Percentiles rank a stretch among this genome's conserved stretches.
phyloP scores from a whole-genome alignment of 1,139 yeast genomes.

The Sugiyamaella pinicola region DNA sequence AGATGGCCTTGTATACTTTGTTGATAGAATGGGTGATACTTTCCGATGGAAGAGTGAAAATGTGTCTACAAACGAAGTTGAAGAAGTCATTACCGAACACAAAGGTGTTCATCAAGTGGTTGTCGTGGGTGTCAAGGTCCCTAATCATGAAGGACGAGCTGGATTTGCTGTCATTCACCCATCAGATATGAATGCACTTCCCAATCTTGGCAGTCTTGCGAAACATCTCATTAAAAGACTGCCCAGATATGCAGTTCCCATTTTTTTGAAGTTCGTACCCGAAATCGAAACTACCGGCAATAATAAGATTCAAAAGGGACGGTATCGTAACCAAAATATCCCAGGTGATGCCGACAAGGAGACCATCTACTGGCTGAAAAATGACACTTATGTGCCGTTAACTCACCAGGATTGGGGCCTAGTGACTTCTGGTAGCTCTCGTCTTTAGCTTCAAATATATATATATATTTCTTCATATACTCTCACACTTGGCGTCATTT shows the following conservation, averaged over 20 bases:
- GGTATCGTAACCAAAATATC: slow-evolving; percentile 71
- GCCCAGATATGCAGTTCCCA: slow-evolving; percentile 89
- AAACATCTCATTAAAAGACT: slow-evolving; percentile 51
- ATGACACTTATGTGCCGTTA: slow-evolving; percentile 57
- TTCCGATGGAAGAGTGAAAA: slow-evolving; percentile 98
- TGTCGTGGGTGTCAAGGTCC: slow-evolving; percentile 87
- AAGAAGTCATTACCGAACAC: slow-evolving; percentile 57
- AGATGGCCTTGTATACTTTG: slow-evolving; percentile 75
- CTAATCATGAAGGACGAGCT: slow-evolving; percentile 92
- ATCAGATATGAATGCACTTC: slow-evolving; percentile 35
- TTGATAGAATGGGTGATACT: slow-evolving; percentile 93
- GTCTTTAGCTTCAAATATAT: slow-evolving; percentile 27
- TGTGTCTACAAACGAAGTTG: slow-evolving; percentile 93
- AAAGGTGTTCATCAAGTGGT: slow-evolving; percentile 65
- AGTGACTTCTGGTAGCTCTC: slow-evolving; percentile 37
- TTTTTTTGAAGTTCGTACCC: slow-evolving; percentile 69
- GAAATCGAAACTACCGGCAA: slow-evolving; percentile 73
- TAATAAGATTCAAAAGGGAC: slow-evolving; percentile 82
- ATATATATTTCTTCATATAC: too few species aligned
- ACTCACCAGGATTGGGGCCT: slow-evolving; percentile 59
- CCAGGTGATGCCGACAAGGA: slow-evolving; percentile 69
- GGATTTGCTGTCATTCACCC: slow-evolving; percentile 82
- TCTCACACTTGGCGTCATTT: too few species aligned
- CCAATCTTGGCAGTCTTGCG: slow-evolving; percentile 45
- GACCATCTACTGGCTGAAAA: slow-evolving; percentile 68